phyloP scores from a whole-genome alignment of 1,139 yeast genomes.

The Scheffersomyces lignicola region DNA sequence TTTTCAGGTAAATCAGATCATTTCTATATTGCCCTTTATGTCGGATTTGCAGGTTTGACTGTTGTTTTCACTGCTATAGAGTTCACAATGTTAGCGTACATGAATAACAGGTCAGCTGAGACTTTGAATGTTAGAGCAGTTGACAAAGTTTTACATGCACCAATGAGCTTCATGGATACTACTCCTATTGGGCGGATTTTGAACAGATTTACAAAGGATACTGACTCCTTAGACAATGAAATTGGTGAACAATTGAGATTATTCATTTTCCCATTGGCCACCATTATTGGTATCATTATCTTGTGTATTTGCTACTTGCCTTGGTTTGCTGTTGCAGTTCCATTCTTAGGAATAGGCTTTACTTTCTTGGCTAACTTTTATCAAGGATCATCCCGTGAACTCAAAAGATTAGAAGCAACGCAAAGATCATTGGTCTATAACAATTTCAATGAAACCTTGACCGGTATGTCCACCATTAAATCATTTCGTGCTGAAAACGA shows the following conservation, averaged over 20 bases:
- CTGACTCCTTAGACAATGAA: slow-evolving; percentile 49
- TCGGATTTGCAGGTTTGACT: slow-evolving; percentile 36
- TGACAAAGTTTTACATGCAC: slow-evolving; percentile 39
- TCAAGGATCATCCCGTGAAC: slow-evolving; percentile 46
- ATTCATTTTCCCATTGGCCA: slow-evolving; percentile 40
- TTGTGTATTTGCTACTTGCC: slow-evolving; percentile 47
- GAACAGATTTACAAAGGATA: slow-evolving; percentile 57
- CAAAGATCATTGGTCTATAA: slow-evolving; percentile 48
- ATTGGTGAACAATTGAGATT: slow-evolving; percentile 46
- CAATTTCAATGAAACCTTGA: slow-evolving; percentile 46
- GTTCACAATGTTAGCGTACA: slow-evolving; percentile 54
- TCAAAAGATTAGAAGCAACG: slow-evolving; percentile 45
- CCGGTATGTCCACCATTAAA: slow-evolving; percentile 46
- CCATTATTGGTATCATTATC: slow-evolving; percentile 41
- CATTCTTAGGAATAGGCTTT: slow-evolving; percentile 34
- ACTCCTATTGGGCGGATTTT: slow-evolving; percentile 48
- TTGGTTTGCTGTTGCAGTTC: slow-evolving; percentile 48
- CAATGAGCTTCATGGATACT: slow-evolving; percentile 47
- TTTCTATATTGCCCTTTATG: slow-evolving; percentile 35
- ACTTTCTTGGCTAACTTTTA: slow-evolving; percentile 38
- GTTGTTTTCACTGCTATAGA: slow-evolving; percentile 51
- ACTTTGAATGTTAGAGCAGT: slow-evolving; percentile 39
- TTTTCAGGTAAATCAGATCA: slow-evolving; percentile 22
- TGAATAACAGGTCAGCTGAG: slow-evolving; percentile 47
- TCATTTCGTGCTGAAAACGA: slow-evolving; percentile 32